phyloP scores from a whole-genome alignment of 2,329 filamentous ascomycete species.

The Daldinia sp. region DNA sequence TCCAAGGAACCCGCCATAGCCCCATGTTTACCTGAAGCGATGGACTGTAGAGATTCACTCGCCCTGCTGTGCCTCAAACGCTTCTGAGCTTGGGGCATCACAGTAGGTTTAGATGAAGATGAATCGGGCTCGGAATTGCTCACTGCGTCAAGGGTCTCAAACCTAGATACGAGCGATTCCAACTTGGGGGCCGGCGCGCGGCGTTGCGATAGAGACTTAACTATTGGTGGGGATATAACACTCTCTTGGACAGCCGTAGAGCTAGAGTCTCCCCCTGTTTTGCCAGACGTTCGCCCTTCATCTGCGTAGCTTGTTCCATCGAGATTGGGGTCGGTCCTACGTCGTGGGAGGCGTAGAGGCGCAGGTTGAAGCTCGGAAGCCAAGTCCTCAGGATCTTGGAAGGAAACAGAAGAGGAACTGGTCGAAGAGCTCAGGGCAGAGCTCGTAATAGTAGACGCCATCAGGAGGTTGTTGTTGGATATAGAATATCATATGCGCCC shows the following conservation, averaged over 20 bases:
- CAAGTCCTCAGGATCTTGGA: slow-evolving; percentile 18
- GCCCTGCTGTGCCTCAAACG: neutral
- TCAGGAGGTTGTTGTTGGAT: slow-evolving; percentile 21
- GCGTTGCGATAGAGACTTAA: slow-evolving; percentile 21
- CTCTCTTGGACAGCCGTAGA: neutral
- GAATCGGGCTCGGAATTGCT: slow-evolving; percentile 31
- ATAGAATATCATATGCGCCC: slow-evolving; percentile 31
- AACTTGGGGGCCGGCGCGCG: slow-evolving; percentile 37
- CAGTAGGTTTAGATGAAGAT: slow-evolving; percentile 4
- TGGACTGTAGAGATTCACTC: neutral
- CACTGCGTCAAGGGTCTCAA: slow-evolving; percentile 46
- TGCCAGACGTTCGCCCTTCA: neutral
- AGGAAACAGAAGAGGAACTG: slow-evolving; percentile 36
- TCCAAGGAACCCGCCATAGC: slow-evolving; percentile 9
- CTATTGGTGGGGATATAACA: neutral
- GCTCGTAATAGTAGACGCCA: slow-evolving; percentile 30
- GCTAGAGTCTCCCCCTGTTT: neutral
- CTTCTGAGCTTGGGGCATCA: slow-evolving; percentile 15
- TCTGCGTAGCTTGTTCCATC: slow-evolving; percentile 15
- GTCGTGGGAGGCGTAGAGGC: slow-evolving; percentile 38
- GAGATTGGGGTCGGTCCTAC: slow-evolving; percentile 17
- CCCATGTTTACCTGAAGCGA: slow-evolving; percentile 5
- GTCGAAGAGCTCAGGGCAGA: slow-evolving; percentile 19
- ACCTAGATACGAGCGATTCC: slow-evolving; percentile 47
- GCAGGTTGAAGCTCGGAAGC: slow-evolving; percentile 34